A percentile compares a stretch with the other conserved stretches of the same genome.
These are phyloP conservation scores for Jackrogersella multiformis DNA, from an alignment of 495 filamentous ascomycete species.

Conservation along the genomic window DNA sequence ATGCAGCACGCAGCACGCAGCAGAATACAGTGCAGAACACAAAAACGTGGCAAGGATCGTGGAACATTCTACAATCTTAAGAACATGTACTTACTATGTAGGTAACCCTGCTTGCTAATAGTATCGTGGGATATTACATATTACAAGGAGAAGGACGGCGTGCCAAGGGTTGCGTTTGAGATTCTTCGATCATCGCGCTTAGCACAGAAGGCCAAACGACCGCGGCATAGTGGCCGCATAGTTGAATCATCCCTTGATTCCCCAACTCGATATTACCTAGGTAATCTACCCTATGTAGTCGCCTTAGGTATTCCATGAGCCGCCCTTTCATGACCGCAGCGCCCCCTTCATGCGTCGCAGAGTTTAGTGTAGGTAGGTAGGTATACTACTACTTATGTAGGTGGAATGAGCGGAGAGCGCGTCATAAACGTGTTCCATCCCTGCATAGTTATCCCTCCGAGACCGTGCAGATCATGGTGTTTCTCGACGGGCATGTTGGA, in stretches of 20 bases:
- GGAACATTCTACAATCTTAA: constrained; percentile 33
- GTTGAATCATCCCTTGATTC: constrained; percentile 23
- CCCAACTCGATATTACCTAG: constrained; percentile 24
- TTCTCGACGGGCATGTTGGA: not conserved
- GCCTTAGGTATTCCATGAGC: constrained; percentile 2
- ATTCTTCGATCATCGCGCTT: constrained; percentile 14
- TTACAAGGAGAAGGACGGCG: constrained; percentile 29
- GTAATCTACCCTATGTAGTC: too few relatives aligned
- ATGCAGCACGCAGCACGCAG: not conserved
- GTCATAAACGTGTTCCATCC: constrained; percentile 7
- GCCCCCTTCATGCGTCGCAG: constrained; percentile 27
- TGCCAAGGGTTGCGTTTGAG: constrained; percentile 36
- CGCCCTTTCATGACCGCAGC: too few relatives aligned
- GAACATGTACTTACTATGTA: not conserved
- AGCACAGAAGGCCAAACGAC: constrained; percentile 25
- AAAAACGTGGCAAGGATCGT: constrained; percentile 26
- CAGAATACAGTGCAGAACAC: not conserved
- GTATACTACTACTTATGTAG: too few relatives aligned
- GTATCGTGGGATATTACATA: constrained; percentile 6
- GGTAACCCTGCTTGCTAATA: not conserved
- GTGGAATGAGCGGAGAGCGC: constrained; percentile 35
- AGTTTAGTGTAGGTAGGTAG: too few relatives aligned
- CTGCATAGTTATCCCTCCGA: constrained; percentile 12
- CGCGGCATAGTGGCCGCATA: constrained; percentile 15
- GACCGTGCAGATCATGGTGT: not conserved